Base-by-base conservation (phyloP, 495 filamentous ascomycete genomes). In the Neurospora cerealis region DNA sequence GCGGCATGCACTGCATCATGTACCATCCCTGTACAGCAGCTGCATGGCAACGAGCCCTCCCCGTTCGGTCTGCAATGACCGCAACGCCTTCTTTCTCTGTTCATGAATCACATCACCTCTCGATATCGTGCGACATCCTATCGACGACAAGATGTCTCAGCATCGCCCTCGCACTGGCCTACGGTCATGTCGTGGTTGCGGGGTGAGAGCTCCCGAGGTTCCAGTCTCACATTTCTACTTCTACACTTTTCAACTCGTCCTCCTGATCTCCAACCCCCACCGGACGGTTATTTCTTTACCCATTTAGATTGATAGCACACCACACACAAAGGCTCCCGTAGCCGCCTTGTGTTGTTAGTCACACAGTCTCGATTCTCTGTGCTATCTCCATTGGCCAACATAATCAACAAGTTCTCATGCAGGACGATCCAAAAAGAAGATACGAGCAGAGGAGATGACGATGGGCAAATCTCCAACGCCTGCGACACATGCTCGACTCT, bases 11-110 rank as follows among this genome's bases (percentile, higher is more conserved):
- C 32, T 32, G 28, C 54, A 66, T 66, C 54, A 32, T 34, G 54
- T 66, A 66, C 28, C 54, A 62, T 62, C 54, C 38, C 1, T 72
- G 70, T 19, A 48, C 70, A 42, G 71, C 46, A 69, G 48, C 71
- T 72, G 71, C 71, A 72, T 69, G 71, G 71, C 46, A 72, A 36
- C 28, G 28, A 62, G 71, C 46, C 48, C 48, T 72, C 71, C 13
- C 46, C 46, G 28, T 8, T 69, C 46, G 71, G 46, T 72, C 46
- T 69, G 28, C 17, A 44, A 36, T 48, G 7, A 66, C 54, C 15
- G 11, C 54, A 28, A 34, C 54, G 54, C 54, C 28, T 34, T 66
- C 28, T 34, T 66, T 66, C 54, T 66, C 54, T 17, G 13, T 15
- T 66, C 24, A 32, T 28, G 11, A 24, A 60, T 60, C 44, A n/a